Base-by-base conservation (phyloP, 1,284 basidiomycete species). In the Ganoderma boninense region DNA sequence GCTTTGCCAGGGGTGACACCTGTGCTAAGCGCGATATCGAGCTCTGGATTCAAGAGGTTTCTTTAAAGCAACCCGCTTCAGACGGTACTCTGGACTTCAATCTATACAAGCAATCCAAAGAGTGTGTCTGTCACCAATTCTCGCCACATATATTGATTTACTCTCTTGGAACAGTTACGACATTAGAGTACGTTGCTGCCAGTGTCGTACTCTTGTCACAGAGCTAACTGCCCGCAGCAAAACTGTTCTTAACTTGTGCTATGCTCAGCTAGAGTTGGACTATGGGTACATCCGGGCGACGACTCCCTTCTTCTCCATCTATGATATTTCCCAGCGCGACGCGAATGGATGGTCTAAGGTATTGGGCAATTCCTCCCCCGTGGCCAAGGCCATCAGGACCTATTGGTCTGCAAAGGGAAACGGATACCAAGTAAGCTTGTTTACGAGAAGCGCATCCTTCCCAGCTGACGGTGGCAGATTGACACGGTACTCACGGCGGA, bases 181-280 rank as follows among this genome's bases (percentile, higher is more conserved):
- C 67, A 85, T 85, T 38, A 77, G 82, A 67, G 83, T 85, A 72
- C 29, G 79, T 68, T 18, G n/a, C 52, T 26, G 14, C 20, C 42
- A 60, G 11, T 13, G 32, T 26, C 29, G 16, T 54, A 26, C n/a
- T 29, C n/a, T 38, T 42, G 10, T 49, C 26, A 35, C 38, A 35
- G 70, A 42, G 73, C 60, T 65, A 20, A 64, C n/a, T 4, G 5
- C 8, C 13, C 67, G 3, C 71, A 88, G 86, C 66, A 77, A 77
- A 44, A 87, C 84, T 70, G 83, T 84, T 13, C 80, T 88, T 6
- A 81, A 81, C 14, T 78, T 88, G 16, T 82, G 82, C 54, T 88
- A 86, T 75, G 87, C 87, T 4, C 82, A 85, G 67, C 81, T 88
- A 13, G 87, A 89, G 74, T 80, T 88, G 8, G 83, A 87, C 40